Conservation (phyloP, 371 early-diverging fungal species). For the Rhizopus arrhizus region DNA sequence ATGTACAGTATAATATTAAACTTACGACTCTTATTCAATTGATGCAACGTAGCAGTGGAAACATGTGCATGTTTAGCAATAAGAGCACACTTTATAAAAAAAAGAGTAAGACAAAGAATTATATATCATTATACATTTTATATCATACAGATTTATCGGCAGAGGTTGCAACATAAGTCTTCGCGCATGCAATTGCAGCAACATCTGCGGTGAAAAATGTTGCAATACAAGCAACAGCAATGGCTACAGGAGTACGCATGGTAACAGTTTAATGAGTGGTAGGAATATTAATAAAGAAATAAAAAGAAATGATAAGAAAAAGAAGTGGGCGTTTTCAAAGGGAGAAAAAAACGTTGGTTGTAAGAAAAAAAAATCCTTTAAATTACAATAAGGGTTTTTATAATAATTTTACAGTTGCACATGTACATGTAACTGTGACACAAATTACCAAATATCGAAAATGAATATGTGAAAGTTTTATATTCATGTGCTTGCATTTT, state of each 20-base stretch:
- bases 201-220: slow-evolving; percentile 23
- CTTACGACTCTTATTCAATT: slow-evolving; percentile 19
- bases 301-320: slow-evolving; percentile 1
- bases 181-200: slow-evolving; percentile 23
- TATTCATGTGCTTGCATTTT: slow-evolving; percentile 2
- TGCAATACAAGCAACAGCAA: slow-evolving; percentile 29
- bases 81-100: slow-evolving; percentile 21
- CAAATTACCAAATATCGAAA: slow-evolving; percentile 5
- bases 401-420: not conserved
- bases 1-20: not conserved
- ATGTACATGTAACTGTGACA: not conserved
- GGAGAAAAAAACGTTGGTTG: not conserved
- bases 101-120: not conserved
- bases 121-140: not conserved
- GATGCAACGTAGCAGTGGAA: slow-evolving; percentile 5
- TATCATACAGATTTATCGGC: slow-evolving; percentile 22
- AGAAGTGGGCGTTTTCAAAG: not conserved
- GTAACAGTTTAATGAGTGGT: slow-evolving; percentile 1
- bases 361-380: slow-evolving; percentile 1
- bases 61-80: slow-evolving; percentile 18
- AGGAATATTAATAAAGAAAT: slow-evolving; percentile 1
- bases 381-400: not conserved
- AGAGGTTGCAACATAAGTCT: slow-evolving; percentile 11
- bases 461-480: slow-evolving; percentile 1
- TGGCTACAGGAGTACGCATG: slow-evolving; percentile 26